Evolutionary conservation across 805 yeast species (phyloP), one percentile per base, ranked within the genome.

Genomic region (Isabelozyma pseudorhagii): DNA sequence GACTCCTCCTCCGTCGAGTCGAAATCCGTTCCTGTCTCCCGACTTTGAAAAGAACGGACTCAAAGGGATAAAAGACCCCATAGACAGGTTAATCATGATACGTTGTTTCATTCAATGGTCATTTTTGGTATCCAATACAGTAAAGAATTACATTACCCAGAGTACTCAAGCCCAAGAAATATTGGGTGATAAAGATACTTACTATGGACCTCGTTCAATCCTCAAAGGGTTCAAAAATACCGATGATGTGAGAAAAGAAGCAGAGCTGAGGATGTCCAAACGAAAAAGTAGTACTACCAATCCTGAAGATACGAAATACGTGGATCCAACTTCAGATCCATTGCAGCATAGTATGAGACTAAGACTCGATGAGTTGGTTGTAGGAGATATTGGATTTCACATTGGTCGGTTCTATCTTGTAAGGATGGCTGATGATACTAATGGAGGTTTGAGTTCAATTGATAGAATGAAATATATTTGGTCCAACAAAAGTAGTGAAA

Each of bases 281-380:
- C 60, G 68, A n/a, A 63, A 61, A 27, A 49, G 49, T 28, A 8
- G 17, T 1, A 60, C 15, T 45, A 2, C 40, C 39, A 45, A 42
- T 11, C 39, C 39, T 45, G 48, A 45, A 14, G n/a, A 15, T 27
- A 3, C 52, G 34, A 60, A 55, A 54, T 73, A 70, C 51, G 61
- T 71, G 10, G 77, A 73, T 44, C 77, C 78, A 5, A 59, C 68
- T 0, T 64, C 75, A 1, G 61, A 71, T 50, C 78, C 78, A 1
- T 50, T 63, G 25, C 51, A 49, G 5, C 76, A 72, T 53, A 58
- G 66, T 9, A 54, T 72, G 54, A 52, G 66, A 11, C 51, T 71
- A 41, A 55, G 78, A 39, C 44, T 74, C 8, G 62, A 68, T 40
- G 76, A 73, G 46, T 56, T 62, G 50, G 54, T 72, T 13, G 64